A percentile compares a stretch with the other conserved stretches of the same genome.
Evolutionary conservation across 2,329 filamentous ascomycete species (phyloP).

Genomic region (Cladosporium sp.): DNA sequence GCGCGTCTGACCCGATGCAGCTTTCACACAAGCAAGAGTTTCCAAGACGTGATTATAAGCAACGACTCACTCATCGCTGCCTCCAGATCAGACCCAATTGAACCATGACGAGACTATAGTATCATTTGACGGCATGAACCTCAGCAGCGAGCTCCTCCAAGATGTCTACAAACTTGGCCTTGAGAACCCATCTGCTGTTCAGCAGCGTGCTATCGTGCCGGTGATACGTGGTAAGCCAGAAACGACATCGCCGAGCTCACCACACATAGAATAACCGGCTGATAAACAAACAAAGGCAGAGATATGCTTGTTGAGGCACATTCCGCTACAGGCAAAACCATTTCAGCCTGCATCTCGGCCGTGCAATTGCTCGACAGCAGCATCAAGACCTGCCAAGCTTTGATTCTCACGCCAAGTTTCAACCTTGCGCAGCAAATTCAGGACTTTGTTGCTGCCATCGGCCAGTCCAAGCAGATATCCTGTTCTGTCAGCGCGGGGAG

Average conservation of each 20-base stretch:
- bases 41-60: no score
- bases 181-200: slow-evolving; percentile 96
- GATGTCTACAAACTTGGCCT: slow-evolving; percentile 98
- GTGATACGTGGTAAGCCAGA: slow-evolving; percentile 95
- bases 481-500: slow-evolving; percentile 98
- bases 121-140: slow-evolving; percentile 64
- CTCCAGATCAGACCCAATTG: neutral
- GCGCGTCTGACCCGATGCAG: no score
- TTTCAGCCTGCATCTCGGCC: slow-evolving; percentile 97
- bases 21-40: no score
- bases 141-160: slow-evolving; percentile 94
- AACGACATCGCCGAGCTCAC: slow-evolving; percentile 97
- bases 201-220: slow-evolving; percentile 96
- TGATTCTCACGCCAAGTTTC: slow-evolving; percentile 53
- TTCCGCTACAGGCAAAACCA: slow-evolving; percentile 98
- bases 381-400: slow-evolving; percentile 53
- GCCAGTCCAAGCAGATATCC: slow-evolving; percentile 99
- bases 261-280: slow-evolving; percentile 46
- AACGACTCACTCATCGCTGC: no score
- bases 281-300: neutral
- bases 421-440: slow-evolving; percentile 97
- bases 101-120: neutral
- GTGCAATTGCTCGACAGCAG: slow-evolving; percentile 87
- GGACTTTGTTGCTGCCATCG: slow-evolving; percentile 93
- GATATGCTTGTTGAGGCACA: neutral